These are phyloP conservation scores for Kalmusia sp. DNA, from an alignment of 2,329 filamentous ascomycete species.

Conservation along the genomic window DNA sequence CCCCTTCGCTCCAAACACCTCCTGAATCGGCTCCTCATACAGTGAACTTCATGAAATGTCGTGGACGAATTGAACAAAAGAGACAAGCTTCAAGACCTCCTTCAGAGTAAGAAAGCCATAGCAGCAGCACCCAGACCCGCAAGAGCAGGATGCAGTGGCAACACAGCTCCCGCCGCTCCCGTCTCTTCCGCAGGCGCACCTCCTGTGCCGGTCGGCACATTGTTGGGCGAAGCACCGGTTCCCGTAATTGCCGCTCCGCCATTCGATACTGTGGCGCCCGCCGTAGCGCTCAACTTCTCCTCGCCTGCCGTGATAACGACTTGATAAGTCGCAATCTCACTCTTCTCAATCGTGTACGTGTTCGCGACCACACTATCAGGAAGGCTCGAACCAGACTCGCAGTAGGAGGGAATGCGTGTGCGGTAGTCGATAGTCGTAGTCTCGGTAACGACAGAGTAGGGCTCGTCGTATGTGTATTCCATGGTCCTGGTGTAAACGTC, in stretches of 20 bases:
- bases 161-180: slow-evolving; percentile 20
- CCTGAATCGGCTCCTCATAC: not conserved
- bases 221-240: not conserved
- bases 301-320: slow-evolving; percentile 37
- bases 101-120: slow-evolving; percentile 31
- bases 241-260: slow-evolving; percentile 9
- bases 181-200: slow-evolving; percentile 4
- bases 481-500: slow-evolving; percentile 6
- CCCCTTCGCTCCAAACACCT: not conserved
- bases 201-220: slow-evolving; percentile 1
- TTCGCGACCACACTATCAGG: slow-evolving; percentile 12
- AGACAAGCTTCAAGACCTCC: not conserved
- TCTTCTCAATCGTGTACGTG: slow-evolving; percentile 17
- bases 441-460: slow-evolving; percentile 7
- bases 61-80: slow-evolving; percentile 4
- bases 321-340: slow-evolving; percentile 23
- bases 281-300: slow-evolving; percentile 32
- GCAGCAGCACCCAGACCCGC: slow-evolving; percentile 38
- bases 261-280: slow-evolving; percentile 23
- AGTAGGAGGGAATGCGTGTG: slow-evolving; percentile 8
- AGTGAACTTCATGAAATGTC: slow-evolving; percentile 4
- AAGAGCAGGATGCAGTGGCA: slow-evolving; percentile 29
- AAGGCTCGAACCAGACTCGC: slow-evolving; percentile 12
- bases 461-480: slow-evolving; percentile 3
- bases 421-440: slow-evolving; percentile 8